A percentile compares a stretch with the other conserved stretches of the same genome.
Evolutionary conservation across 305 asterid species (phyloP).

Genomic region (Stenogyne calaminthoides): DNA sequence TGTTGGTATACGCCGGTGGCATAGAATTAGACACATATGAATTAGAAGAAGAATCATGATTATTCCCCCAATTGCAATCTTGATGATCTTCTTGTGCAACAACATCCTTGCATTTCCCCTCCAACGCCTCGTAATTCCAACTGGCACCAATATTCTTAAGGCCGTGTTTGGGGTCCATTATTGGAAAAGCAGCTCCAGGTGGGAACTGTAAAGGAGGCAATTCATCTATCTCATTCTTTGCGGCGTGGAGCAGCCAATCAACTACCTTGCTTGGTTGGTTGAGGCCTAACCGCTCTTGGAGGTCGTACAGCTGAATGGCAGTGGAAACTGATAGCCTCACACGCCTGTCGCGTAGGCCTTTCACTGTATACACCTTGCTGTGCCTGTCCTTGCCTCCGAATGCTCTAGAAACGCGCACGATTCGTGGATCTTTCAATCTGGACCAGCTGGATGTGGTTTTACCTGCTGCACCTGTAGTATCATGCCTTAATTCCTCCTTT

Average conservation of each 20-base stretch:
- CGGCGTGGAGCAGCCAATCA: conserved; percentile 81
- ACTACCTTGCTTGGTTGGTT: conserved; percentile 87
- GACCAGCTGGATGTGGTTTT: conserved; percentile 59
- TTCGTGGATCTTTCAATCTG: conserved; percentile 68
- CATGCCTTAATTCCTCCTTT: conserved; percentile 38
- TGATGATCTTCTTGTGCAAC: conserved; percentile 18
- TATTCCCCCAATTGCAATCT: conserved; percentile 34
- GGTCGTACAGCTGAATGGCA: conserved; percentile 83
- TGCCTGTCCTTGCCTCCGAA: conserved; percentile 93
- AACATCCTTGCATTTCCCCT: conserved; percentile 32
- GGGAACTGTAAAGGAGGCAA: conserved; percentile 71
- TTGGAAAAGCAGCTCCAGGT: conserved; percentile 44
- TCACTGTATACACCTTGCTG: conserved; percentile 78
- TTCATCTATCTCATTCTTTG: conserved; percentile 70
- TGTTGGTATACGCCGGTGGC: conserved; percentile 29
- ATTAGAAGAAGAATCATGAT: not conserved
- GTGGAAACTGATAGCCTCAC: conserved; percentile 85
- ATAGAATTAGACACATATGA: conserved; percentile 21
- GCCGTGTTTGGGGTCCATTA: conserved; percentile 38
- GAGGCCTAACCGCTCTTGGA: conserved; percentile 78
- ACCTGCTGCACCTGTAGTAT: conserved; percentile 24
- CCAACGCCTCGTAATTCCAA: not conserved
- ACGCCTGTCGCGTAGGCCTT: conserved; percentile 80
- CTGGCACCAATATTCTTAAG: conserved; percentile 11
- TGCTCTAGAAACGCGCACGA: conserved; percentile 78